Conservation (phyloP, 768 basidiomycete genomes). For the Xerocomellus intermedius region DNA sequence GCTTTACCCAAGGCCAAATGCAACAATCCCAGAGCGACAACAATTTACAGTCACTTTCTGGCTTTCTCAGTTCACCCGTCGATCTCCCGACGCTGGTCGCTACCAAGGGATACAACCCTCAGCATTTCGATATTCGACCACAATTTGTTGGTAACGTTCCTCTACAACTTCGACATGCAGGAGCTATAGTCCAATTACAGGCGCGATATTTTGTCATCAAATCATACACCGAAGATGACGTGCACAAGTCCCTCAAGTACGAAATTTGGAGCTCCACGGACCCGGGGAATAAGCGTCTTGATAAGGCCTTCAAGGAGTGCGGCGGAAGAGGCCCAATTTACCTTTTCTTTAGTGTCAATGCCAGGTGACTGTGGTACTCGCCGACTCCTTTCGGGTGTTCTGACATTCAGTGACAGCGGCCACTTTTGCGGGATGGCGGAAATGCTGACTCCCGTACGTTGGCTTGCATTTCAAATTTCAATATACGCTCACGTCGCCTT, state of each 20-base stretch:
- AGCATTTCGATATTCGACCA: conserved; percentile 79
- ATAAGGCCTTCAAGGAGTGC: conserved; percentile 97
- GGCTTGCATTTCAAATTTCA: neutral
- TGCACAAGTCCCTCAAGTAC: conserved; percentile 96
- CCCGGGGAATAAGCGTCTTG: conserved; percentile 94
- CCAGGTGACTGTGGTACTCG: conserved; percentile 46
- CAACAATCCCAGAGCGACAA: conserved; percentile 30
- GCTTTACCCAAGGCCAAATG: conserved; percentile 31
- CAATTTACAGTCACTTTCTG: conserved; percentile 40
- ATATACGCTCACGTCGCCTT: neutral
- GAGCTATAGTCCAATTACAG: conserved; percentile 35
- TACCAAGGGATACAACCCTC: conserved; percentile 88
- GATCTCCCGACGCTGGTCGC: conserved; percentile 86
- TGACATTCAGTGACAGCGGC: conserved; percentile 50
- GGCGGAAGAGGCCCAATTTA: conserved; percentile 91
- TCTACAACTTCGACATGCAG: neutral
- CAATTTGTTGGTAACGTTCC: conserved; percentile 54
- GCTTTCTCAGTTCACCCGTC: conserved; percentile 63
- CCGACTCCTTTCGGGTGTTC: neutral
- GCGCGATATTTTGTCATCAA: conserved; percentile 98
- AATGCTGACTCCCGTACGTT: conserved; percentile 86
- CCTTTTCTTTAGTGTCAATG: conserved; percentile 98
- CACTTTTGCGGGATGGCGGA: conserved; percentile 99
- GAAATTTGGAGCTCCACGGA: conserved; percentile 98
- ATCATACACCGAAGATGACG: conserved; percentile 98